Evolutionary conservation across 192 early-diverging fungal species (phyloP).

Genomic region (Polychytrium aggregatum): DNA sequence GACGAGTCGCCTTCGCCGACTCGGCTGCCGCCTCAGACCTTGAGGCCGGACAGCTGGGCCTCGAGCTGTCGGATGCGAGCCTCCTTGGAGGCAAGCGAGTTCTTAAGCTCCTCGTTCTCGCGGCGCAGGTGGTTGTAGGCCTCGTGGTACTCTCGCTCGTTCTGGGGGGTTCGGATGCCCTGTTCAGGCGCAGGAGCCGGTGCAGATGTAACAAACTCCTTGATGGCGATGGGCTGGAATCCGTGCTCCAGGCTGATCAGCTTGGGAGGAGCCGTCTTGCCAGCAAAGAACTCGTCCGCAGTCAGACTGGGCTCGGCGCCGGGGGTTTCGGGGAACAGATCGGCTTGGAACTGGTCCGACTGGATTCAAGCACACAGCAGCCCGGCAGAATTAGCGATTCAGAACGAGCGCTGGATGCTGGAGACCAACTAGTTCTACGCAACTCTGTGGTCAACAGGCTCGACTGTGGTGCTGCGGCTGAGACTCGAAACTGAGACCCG

Average conservation of each 20-base stretch:
- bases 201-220: constrained; percentile 71
- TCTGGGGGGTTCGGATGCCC: constrained; percentile 1
- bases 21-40: no score
- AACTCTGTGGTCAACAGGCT: neutral
- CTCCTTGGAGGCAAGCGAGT: constrained; percentile 55
- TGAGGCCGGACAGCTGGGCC: constrained; percentile 51
- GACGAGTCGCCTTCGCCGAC: no score
- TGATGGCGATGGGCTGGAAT: constrained; percentile 52
- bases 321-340: constrained; percentile 81
- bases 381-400: no score
- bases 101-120: constrained; percentile 77
- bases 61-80: constrained; percentile 70
- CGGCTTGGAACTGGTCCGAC: constrained; percentile 92
- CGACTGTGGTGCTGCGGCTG: no score
- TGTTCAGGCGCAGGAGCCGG: constrained; percentile 39
- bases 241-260: constrained; percentile 57
- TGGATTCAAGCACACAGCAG: constrained; percentile 15
- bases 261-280: constrained; percentile 74
- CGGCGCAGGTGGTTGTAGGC: constrained; percentile 61
- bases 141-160: constrained; percentile 60
- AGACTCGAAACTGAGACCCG: no score
- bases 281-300: constrained; percentile 86
- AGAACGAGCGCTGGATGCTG: no score
- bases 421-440: no score
- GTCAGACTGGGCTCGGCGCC: constrained; percentile 74